phyloP scores from a whole-genome alignment of 2,329 filamentous ascomycete genomes.

The Epichloe aotearoae region DNA sequence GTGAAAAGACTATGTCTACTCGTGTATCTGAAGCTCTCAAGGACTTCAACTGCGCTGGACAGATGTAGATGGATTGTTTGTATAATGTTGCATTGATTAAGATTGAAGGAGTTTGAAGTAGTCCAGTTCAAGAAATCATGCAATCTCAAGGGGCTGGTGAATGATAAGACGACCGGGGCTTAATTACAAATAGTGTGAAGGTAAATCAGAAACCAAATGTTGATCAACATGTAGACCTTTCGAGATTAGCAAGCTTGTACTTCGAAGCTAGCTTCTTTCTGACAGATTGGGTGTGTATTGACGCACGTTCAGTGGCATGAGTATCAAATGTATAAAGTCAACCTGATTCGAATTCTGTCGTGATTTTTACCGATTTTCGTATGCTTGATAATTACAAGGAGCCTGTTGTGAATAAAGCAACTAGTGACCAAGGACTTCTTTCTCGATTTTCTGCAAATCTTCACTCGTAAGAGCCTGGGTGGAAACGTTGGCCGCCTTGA shows the following conservation, averaged over 20 bases:
- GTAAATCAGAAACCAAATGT: no score
- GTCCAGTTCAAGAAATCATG: background rate
- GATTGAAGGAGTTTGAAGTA: background rate
- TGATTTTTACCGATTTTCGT: background rate
- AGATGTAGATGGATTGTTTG: constrained; percentile 16
- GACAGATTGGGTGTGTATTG: no score
- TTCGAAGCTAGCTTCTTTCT: no score
- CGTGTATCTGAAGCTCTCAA: constrained; percentile 70
- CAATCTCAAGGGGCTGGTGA: background rate
- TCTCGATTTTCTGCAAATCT: constrained; percentile 30
- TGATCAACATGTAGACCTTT: no score
- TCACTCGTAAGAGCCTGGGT: constrained; percentile 25
- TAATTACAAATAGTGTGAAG: no score
- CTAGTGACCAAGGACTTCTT: constrained; percentile 29
- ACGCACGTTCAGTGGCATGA: no score
- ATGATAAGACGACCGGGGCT: background rate
- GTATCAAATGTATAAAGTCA: no score
- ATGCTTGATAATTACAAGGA: background rate
- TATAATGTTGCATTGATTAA: background rate
- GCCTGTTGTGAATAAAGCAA: background rate
- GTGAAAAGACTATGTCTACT: constrained; percentile 89
- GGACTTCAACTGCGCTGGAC: constrained; percentile 61
- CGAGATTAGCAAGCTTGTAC: no score
- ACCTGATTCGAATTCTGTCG: background rate
- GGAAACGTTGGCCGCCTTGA: constrained; percentile 27